phyloP scores from a whole-genome alignment of 108 stramenopile species.

The Nitzschia sp. region DNA sequence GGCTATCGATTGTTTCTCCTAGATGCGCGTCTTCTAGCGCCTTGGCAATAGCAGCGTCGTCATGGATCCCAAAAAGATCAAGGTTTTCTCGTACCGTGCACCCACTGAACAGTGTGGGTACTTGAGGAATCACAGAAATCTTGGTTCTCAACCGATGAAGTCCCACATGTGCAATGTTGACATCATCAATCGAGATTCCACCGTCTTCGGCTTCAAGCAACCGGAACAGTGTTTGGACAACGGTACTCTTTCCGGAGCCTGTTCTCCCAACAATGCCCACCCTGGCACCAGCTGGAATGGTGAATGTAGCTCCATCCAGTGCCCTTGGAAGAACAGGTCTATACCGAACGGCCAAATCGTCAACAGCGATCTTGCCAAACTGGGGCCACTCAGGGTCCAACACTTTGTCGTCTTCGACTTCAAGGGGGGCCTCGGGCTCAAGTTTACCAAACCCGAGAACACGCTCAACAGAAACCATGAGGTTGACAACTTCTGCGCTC shows the following conservation, averaged over 20 bases:
- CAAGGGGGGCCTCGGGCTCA: conserved; percentile 53
- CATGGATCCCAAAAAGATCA: conserved; percentile 78
- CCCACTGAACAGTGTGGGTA: conserved; percentile 89
- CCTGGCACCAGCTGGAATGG: conserved; percentile 56
- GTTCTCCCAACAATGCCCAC: conserved; percentile 84
- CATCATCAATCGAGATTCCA: conserved; percentile 72
- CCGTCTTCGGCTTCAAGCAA: conserved; percentile 72
- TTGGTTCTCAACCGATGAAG: conserved; percentile 74
- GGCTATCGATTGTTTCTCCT: conserved; percentile 52
- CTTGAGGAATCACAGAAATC: conserved; percentile 91
- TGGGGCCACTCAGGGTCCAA: conserved; percentile 66
- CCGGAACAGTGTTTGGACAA: conserved; percentile 79
- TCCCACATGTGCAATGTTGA: conserved; percentile 73
- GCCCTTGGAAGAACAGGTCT: conserved; percentile 57
- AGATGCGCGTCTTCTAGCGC: conserved; percentile 68
- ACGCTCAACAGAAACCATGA: conserved; percentile 86
- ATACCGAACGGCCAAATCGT: conserved; percentile 65
- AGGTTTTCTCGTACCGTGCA: conserved; percentile 89
- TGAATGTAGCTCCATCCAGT: conserved; percentile 55
- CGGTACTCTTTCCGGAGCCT: conserved; percentile 42
- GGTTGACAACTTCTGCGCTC: conserved; percentile 84
- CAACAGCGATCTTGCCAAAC: conserved; percentile 54
- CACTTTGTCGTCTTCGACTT: conserved; percentile 33
- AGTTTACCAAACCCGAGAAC: conserved; percentile 59
- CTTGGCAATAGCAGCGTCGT: conserved; percentile 56